Evolutionary conservation across 1,284 basidiomycete genomes (phyloP).

Genomic region (Lentinula novae-zelandiae): DNA sequence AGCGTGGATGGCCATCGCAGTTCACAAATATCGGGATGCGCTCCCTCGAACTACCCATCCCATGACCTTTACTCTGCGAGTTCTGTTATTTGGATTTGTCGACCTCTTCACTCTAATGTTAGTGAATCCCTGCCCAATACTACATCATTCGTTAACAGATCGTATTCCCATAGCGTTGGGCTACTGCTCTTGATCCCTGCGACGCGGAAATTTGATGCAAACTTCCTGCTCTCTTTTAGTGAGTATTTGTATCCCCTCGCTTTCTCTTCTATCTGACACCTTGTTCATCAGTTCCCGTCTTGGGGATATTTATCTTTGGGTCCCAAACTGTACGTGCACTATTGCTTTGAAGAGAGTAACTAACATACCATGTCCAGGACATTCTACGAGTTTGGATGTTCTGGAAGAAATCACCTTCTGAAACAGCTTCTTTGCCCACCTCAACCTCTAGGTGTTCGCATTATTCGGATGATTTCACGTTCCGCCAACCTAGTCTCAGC

Average conservation of each 20-base stretch:
- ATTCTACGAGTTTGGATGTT: conserved; percentile 4
- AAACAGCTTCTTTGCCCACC: background rate
- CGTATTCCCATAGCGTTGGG: conserved; percentile 1
- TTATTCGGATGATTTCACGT: background rate
- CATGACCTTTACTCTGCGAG: conserved; percentile 6
- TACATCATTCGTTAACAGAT: background rate
- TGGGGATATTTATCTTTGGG: conserved; percentile 13
- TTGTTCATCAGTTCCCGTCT: conserved; percentile 10
- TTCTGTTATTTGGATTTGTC: conserved; percentile 8
- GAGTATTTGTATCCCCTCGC: background rate
- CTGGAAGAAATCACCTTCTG: background rate
- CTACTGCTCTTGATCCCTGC: conserved; percentile 6
- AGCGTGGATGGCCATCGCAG: background rate
- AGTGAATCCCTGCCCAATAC: background rate
- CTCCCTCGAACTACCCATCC: background rate
- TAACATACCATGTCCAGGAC: background rate
- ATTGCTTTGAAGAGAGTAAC: background rate
- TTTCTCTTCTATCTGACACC: background rate
- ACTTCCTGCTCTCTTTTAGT: conserved; percentile 13
- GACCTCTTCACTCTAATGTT: conserved; percentile 11
- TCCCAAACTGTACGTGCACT: conserved; percentile 11
- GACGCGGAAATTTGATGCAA: background rate
- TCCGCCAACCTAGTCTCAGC: no score
- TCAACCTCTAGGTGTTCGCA: no score
- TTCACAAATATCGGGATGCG: background rate